Conservation (phyloP, 768 basidiomycete species). For the Termitomyces sp. region DNA sequence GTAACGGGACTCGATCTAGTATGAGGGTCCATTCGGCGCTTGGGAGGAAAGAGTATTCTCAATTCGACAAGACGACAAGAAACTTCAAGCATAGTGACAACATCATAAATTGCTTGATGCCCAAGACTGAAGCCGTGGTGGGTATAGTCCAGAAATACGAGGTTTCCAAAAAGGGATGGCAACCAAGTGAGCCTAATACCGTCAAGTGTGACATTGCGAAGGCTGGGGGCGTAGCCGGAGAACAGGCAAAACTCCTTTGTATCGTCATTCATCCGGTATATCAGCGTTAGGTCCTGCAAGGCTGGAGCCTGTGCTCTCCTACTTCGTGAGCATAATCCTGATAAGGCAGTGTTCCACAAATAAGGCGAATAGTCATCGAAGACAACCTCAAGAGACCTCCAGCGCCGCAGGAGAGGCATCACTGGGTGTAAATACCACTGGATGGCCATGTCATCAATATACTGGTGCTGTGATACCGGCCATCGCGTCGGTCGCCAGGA, state of each 20-base stretch:
- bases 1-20: constrained; percentile 22
- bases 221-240: constrained; percentile 50
- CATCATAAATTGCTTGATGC: constrained; percentile 48
- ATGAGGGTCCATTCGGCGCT: constrained; percentile 17
- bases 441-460: constrained; percentile 39
- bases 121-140: constrained; percentile 66
- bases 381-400: constrained; percentile 57
- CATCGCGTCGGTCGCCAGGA: constrained; percentile 23
- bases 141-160: constrained; percentile 63
- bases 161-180: constrained; percentile 54
- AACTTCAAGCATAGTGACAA: constrained; percentile 51
- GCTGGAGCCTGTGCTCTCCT: constrained; percentile 28
- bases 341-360: constrained; percentile 64
- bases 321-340: constrained; percentile 38
- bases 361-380: constrained; percentile 54
- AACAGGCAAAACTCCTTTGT: constrained; percentile 63
- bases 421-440: constrained; percentile 60
- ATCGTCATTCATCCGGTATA: constrained; percentile 63
- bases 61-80: constrained; percentile 49
- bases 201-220: constrained; percentile 51
- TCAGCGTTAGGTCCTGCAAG: constrained; percentile 51
- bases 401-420: constrained; percentile 43
- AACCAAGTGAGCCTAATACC: constrained; percentile 61
- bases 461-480: constrained; percentile 21
- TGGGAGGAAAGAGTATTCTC: constrained; percentile 46